Percentiles rank a stretch among this genome's conserved stretches.
These are phyloP conservation scores for Solanum hybrid DNA, from an alignment of 305 asterid genomes.

Conservation along the genomic window DNA sequence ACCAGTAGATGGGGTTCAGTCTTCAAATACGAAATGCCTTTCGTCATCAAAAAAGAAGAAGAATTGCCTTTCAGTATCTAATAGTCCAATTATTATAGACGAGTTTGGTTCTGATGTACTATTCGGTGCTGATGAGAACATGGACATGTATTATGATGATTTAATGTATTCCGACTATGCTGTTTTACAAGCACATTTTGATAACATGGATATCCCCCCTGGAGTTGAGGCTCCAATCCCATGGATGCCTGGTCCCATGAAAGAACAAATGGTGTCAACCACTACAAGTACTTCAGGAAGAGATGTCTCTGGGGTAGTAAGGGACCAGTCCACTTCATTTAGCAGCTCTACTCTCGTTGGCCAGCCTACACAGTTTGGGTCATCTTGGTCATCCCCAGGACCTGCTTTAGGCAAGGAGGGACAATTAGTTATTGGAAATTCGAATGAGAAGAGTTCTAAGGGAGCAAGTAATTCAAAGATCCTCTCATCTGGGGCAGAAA, in stretches of 20 bases:
- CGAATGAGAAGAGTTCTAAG: constrained; percentile 10
- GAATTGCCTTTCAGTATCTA: constrained; percentile 21
- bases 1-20: constrained; percentile 21
- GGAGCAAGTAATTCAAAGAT: not conserved
- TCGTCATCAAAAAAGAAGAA: constrained; percentile 19
- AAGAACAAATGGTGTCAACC: constrained; percentile 19
- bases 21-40: constrained; percentile 18
- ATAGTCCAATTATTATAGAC: constrained; percentile 26
- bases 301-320: not conserved
- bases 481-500: not conserved
- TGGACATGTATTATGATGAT: constrained; percentile 48
- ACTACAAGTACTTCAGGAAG: constrained; percentile 25
- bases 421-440: constrained; percentile 16
- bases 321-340: constrained; percentile 15
- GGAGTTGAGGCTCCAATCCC: constrained; percentile 77
- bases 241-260: constrained; percentile 37
- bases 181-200: constrained; percentile 52
- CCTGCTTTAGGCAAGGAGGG: constrained; percentile 15
- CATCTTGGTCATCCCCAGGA: constrained; percentile 13
- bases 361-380: constrained; percentile 16
- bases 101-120: constrained; percentile 28
- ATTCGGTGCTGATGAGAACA: constrained; percentile 45
- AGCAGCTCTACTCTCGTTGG: constrained; percentile 10
- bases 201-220: constrained; percentile 66
- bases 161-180: constrained; percentile 25